Conservation (phyloP, 2,329 filamentous ascomycete genomes). For the Stagonosporopsis chrysanthemi region DNA sequence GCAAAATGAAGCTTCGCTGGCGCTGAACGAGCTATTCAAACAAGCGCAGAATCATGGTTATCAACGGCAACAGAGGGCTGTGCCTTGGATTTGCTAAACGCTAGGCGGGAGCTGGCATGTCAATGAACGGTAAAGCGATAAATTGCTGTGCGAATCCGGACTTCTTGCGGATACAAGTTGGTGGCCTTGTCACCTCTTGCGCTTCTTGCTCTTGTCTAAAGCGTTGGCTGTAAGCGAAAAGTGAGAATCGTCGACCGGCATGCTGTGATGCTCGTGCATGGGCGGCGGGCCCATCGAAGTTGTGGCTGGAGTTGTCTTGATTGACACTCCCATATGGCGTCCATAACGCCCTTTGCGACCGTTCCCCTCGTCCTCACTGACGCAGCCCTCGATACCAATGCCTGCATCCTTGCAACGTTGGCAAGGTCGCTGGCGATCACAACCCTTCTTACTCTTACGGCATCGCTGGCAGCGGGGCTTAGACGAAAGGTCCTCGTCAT, state of each 20-base stretch:
- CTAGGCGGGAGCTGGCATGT: neutral
- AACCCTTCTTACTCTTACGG: conserved; percentile 99
- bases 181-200: conserved; percentile 63
- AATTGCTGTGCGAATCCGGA: neutral
- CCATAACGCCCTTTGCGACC: conserved; percentile 93
- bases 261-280: conserved; percentile 43
- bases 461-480: conserved; percentile 98
- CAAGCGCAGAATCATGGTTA: conserved; percentile 4
- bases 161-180: neutral
- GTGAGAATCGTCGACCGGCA: conserved; percentile 26
- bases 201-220: conserved; percentile 71
- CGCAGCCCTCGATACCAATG: conserved; percentile 88
- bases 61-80: conserved; percentile 1
- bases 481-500: conserved; percentile 90
- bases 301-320: conserved; percentile 60
- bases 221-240: conserved; percentile 27
- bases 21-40: conserved; percentile 18
- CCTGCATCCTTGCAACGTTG: conserved; percentile 95
- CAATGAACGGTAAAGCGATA: neutral
- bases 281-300: conserved; percentile 48
- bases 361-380: conserved; percentile 98
- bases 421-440: conserved; percentile 94
- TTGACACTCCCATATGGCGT: conserved; percentile 71
- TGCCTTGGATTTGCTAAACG: conserved; percentile 1
- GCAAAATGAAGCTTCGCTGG: conserved; percentile 9